Conservation (phyloP, 1,284 basidiomycete species). For the Microbotryum scabiosae region DNA sequence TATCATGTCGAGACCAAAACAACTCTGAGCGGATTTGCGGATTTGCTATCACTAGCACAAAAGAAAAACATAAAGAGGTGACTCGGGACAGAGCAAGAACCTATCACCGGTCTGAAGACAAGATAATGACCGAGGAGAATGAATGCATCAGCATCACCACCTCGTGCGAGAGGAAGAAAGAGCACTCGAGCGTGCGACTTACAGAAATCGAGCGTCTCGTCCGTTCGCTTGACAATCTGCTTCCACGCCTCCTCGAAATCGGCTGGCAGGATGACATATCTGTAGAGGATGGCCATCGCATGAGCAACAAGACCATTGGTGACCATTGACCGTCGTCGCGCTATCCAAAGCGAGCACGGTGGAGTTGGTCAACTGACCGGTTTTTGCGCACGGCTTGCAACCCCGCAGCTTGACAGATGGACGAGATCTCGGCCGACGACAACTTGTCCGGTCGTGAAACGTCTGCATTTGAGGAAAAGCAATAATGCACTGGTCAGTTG, state of each 20-base stretch:
- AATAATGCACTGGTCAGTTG: background rate
- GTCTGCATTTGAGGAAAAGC: constrained; percentile 48
- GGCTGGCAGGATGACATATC: constrained; percentile 90
- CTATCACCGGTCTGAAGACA: constrained; percentile 1
- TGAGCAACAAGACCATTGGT: background rate
- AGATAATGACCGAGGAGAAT: background rate
- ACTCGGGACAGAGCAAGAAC: no score
- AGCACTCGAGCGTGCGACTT: constrained; percentile 39
- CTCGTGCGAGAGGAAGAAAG: background rate
- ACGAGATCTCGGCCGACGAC: constrained; percentile 90
- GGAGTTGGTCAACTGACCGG: constrained; percentile 3
- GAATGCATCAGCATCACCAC: background rate
- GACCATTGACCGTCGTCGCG: background rate
- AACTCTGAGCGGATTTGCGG: no score
- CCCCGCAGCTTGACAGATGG: constrained; percentile 94
- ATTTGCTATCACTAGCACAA: no score
- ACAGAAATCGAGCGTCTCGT: constrained; percentile 96
- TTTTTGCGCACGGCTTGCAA: constrained; percentile 64
- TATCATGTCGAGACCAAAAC: no score
- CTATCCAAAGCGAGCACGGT: background rate
- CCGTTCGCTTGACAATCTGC: constrained; percentile 77
- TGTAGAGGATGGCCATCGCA: background rate
- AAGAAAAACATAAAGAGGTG: no score
- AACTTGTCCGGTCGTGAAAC: constrained; percentile 93
- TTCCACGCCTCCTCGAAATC: constrained; percentile 99